Evolutionary conservation across 1,139 yeast species (phyloP).

Genomic region (Hansenula sp.): DNA sequence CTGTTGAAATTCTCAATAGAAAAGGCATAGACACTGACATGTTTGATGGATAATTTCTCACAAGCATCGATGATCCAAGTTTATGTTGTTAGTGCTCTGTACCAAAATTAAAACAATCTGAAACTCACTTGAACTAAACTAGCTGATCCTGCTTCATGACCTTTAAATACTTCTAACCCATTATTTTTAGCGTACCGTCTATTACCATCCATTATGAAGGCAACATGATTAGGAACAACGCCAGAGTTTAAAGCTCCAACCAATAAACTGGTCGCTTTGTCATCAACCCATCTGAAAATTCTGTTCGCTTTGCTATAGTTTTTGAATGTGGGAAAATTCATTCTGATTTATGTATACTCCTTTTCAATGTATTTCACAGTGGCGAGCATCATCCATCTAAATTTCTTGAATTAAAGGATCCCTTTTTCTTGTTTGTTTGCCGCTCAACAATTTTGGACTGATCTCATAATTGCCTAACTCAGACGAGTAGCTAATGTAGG

Average conservation of each 20-base stretch:
- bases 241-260: constrained; percentile 57
- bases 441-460: too few relatives aligned
- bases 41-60: constrained; percentile 60
- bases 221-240: constrained; percentile 82
- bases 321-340: too few relatives aligned
- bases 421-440: too few relatives aligned
- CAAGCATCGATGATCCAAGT: constrained; percentile 31
- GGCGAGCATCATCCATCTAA: too few relatives aligned
- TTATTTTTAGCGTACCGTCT: constrained; percentile 74
- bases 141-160: constrained; percentile 88
- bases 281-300: constrained; percentile 1
- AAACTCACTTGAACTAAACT: constrained; percentile 51
- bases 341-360: too few relatives aligned
- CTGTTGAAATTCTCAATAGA: constrained; percentile 93
- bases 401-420: too few relatives aligned
- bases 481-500: too few relatives aligned
- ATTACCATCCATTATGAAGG: constrained; percentile 97
- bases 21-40: constrained; percentile 89
- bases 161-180: constrained; percentile 70
- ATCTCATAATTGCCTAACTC: too few relatives aligned
- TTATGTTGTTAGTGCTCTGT: too few relatives aligned
- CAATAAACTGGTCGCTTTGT: constrained; percentile 5
- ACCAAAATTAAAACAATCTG: too few relatives aligned
- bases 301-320: constrained; percentile 1
- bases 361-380: too few relatives aligned